Conservation (phyloP, 768 basidiomycete species). For the Termitomyces sp. region DNA sequence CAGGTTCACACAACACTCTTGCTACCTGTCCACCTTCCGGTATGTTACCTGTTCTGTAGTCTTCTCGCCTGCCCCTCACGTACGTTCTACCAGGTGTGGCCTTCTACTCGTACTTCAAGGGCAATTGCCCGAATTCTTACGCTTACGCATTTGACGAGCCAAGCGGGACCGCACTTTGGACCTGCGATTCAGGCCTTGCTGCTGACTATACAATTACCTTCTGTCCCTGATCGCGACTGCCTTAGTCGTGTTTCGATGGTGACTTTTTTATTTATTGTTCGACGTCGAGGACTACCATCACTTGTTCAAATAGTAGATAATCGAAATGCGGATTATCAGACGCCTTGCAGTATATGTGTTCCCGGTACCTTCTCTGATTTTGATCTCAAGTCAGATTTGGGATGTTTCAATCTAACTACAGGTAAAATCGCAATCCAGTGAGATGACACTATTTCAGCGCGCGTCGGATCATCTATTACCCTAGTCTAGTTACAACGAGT, state of each 20-base stretch:
- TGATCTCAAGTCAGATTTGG: no score
- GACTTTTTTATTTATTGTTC: no score
- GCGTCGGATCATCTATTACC: no score
- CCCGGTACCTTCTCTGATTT: no score
- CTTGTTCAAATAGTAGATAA: no score
- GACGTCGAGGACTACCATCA: no score
- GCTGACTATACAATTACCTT: conserved; percentile 28
- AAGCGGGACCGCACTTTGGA: conserved; percentile 43
- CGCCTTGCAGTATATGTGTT: no score
- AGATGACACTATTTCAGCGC: no score
- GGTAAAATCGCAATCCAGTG: no score
- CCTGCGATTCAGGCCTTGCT: conserved; percentile 27
- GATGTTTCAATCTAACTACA: no score
- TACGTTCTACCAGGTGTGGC: conserved; percentile 17
- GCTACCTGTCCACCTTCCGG: conserved; percentile 33
- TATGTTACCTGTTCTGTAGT: conserved; percentile 12
- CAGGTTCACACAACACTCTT: conserved; percentile 27
- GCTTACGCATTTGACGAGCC: conserved; percentile 47
- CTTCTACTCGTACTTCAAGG: conserved; percentile 24
- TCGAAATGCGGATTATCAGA: no score
- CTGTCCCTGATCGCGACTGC: conserved; percentile 13
- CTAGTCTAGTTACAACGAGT: no score
- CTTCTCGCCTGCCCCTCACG: not conserved
- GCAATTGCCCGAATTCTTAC: conserved; percentile 29
- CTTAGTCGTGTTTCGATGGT: not conserved